phyloP scores from a whole-genome alignment of 176 grass and related monocot species.

The Ananas comosus region DNA sequence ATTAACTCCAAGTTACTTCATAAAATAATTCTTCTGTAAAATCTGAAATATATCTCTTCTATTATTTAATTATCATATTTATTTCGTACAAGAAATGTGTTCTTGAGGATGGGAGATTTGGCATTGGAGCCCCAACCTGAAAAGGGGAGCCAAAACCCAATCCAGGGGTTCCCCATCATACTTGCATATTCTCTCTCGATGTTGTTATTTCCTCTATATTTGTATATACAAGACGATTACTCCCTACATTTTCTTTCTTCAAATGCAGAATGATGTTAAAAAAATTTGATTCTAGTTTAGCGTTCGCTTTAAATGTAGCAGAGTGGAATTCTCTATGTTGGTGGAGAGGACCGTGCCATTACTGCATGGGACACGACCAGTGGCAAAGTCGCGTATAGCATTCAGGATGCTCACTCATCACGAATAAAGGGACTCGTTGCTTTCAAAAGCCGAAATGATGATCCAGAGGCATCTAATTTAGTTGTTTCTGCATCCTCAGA shows the following conservation, averaged over 20 bases:
- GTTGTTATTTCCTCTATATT: no score
- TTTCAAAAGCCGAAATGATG: slow-evolving; percentile 32
- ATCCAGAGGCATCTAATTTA: slow-evolving; percentile 42
- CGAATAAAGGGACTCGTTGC: slow-evolving; percentile 74
- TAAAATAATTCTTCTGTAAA: no score
- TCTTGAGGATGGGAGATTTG: no score
- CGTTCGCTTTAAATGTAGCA: slow-evolving; percentile 22
- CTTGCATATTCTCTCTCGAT: neutral
- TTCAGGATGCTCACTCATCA: slow-evolving; percentile 59
- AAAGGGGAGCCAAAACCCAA: no score
- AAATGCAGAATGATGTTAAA: neutral
- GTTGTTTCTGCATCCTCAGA: slow-evolving; percentile 84
- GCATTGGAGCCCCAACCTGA: no score
- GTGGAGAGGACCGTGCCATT: slow-evolving; percentile 68
- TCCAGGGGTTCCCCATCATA: neutral
- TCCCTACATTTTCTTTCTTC: neutral
- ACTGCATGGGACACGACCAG: slow-evolving; percentile 73
- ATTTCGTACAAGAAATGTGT: no score
- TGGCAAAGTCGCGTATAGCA: slow-evolving; percentile 57
- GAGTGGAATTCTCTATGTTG: slow-evolving; percentile 61
- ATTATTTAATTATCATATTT: no score
- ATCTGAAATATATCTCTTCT: no score
- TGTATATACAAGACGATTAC: no score
- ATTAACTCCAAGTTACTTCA: no score
- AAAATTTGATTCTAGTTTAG: slow-evolving; percentile 2